Conservation (phyloP, 2,329 filamentous ascomycete species). For the Penicillium capsulatum region DNA sequence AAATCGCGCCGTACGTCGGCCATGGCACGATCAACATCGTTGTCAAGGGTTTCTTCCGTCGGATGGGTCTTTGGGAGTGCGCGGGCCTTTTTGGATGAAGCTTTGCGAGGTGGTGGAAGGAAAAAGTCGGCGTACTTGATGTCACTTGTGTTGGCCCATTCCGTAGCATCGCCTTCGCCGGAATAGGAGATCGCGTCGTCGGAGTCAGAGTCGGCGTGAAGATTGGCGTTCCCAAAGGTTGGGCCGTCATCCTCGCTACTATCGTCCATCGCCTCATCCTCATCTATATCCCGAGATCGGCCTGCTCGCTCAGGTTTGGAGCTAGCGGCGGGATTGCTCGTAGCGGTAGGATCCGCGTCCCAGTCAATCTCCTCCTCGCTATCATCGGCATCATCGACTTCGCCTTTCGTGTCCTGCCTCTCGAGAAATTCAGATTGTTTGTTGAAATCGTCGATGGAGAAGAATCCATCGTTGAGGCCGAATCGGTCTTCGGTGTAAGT, state of each 20-base stretch:
- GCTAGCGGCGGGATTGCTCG: constrained; percentile 17
- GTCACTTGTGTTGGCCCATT: constrained; percentile 73
- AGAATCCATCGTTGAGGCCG: constrained; percentile 94
- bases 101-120: constrained; percentile 73
- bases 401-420: constrained; percentile 73
- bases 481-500: constrained; percentile 68
- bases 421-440: constrained; percentile 86
- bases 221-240: constrained; percentile 74
- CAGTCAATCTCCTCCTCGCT: constrained; percentile 90
- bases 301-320: constrained; percentile 10
- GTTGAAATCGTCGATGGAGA: constrained; percentile 97
- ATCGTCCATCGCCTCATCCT: constrained; percentile 54
- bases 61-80: constrained; percentile 53
- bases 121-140: constrained; percentile 94
- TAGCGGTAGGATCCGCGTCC: constrained; percentile 67
- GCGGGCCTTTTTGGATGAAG: constrained; percentile 51
- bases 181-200: constrained; percentile 57
- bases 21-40: constrained; percentile 77
- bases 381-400: constrained; percentile 66
- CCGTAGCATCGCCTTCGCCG: constrained; percentile 56
- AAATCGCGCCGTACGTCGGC: constrained; percentile 81
- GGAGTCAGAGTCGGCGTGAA: constrained; percentile 61
- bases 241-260: constrained; percentile 64
- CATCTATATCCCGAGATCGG: constrained; percentile 43
- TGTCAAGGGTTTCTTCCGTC: constrained; percentile 49